Evolutionary conservation across 495 filamentous ascomycete species (phyloP).

Genomic region (Cudoniella acicularis): DNA sequence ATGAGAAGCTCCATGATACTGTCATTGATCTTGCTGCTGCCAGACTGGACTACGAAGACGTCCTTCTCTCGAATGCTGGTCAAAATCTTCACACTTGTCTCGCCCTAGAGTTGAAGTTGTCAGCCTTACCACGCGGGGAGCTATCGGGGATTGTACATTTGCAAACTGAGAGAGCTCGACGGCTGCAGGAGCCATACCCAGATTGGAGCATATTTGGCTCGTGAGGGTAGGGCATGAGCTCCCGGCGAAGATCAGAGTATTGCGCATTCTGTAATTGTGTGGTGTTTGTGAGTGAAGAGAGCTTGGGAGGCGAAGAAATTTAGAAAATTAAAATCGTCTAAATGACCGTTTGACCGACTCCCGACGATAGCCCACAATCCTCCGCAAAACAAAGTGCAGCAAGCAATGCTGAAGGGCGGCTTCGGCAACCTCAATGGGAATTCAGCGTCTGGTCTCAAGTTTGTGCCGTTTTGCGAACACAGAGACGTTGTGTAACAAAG

Average conservation of each 20-base stretch:
- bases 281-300: slow-evolving; percentile 1
- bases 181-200: slow-evolving; percentile 53
- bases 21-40: slow-evolving; percentile 95
- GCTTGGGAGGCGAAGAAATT: slow-evolving; percentile 1
- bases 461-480: slow-evolving; percentile 54
- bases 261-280: slow-evolving; percentile 41
- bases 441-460: slow-evolving; percentile 56
- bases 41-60: slow-evolving; percentile 98
- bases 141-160: slow-evolving; percentile 37
- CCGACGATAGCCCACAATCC: not conserved
- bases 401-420: too few species aligned
- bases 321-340: slow-evolving; percentile 3
- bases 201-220: slow-evolving; percentile 54
- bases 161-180: slow-evolving; percentile 59
- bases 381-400: too few species aligned
- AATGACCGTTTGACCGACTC: not conserved
- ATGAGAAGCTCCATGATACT: slow-evolving; percentile 98
- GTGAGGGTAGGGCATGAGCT: slow-evolving; percentile 54
- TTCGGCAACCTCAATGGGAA: slow-evolving; percentile 63
- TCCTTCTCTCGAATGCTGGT: slow-evolving; percentile 95
- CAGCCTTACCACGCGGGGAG: slow-evolving; percentile 35
- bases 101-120: slow-evolving; percentile 77
- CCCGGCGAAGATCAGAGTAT: slow-evolving; percentile 55
- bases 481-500: slow-evolving; percentile 37
- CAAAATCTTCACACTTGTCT: slow-evolving; percentile 91